phyloP scores from a whole-genome alignment of 192 early-diverging fungal genomes.

The Umbelopsis isabellina region DNA sequence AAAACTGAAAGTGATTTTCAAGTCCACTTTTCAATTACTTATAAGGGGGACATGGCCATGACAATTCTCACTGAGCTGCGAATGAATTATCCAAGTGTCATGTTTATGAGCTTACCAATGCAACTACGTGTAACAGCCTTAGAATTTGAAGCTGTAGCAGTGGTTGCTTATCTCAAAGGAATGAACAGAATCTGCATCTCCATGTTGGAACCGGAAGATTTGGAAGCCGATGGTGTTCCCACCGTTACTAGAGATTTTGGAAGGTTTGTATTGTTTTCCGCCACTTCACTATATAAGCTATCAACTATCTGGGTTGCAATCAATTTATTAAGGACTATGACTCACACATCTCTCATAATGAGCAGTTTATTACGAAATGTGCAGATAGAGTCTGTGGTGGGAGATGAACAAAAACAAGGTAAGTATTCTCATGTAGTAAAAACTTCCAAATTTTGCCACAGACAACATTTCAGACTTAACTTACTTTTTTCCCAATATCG shows the following conservation, averaged over 20 bases:
- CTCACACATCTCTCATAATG: neutral
- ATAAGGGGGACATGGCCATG: conserved; percentile 76
- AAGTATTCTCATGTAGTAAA: conserved; percentile 14
- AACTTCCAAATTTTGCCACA: neutral
- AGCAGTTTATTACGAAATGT: conserved; percentile 59
- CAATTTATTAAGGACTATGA: too few relatives aligned
- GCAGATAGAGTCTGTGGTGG: conserved; percentile 65
- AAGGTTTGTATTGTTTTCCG: conserved; percentile 23
- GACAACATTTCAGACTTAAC: neutral
- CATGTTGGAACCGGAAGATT: conserved; percentile 68
- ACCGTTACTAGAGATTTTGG: conserved; percentile 24
- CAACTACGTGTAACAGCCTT: conserved; percentile 69
- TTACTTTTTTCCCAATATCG: too few relatives aligned
- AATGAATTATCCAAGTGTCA: conserved; percentile 76
- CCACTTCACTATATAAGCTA: neutral
- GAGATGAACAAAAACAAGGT: conserved; percentile 71
- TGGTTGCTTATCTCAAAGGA: conserved; percentile 65
- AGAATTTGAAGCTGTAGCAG: conserved; percentile 68
- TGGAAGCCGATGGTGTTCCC: conserved; percentile 28
- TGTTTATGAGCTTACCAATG: conserved; percentile 77
- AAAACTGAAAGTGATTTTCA: conserved; percentile 69
- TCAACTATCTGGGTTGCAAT: too few relatives aligned
- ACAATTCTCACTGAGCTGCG: conserved; percentile 68
- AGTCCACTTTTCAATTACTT: conserved; percentile 60
- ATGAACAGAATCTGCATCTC: conserved; percentile 69